Evolutionary conservation across 148 eudicot genomes (phyloP).

Genomic region (Nepenthes mirabilis): DNA sequence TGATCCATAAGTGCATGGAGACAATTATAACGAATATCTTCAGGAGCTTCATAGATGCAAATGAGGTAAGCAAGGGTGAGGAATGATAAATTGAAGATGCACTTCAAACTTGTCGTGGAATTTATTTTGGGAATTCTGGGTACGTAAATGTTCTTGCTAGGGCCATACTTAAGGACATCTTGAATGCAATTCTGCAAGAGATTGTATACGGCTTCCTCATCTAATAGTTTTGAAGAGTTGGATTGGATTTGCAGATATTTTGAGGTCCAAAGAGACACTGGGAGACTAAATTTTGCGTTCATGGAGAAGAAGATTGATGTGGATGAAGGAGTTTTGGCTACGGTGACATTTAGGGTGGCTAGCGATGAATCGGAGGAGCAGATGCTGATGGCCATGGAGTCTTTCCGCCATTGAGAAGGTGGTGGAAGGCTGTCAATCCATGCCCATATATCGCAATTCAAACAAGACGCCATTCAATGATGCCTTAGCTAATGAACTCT

Average conservation of each 20-base stretch:
- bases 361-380: conserved; percentile 42
- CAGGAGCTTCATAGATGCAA: conserved; percentile 79
- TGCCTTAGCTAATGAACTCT: neutral
- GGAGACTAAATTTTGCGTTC: conserved; percentile 37
- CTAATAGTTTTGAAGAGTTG: conserved; percentile 12
- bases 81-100: conserved; percentile 47
- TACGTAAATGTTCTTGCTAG: conserved; percentile 24
- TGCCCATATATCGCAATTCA: conserved; percentile 42
- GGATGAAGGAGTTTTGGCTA: conserved; percentile 24
- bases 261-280: conserved; percentile 66
- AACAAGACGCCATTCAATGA: conserved; percentile 18
- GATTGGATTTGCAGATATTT: conserved; percentile 29
- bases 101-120: conserved; percentile 20
- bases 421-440: conserved; percentile 78
- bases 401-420: conserved; percentile 32
- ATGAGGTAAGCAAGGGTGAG: conserved; percentile 54
- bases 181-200: conserved; percentile 43
- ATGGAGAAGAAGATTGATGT: conserved; percentile 36
- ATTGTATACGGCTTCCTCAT: conserved; percentile 18
- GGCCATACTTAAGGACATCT: conserved; percentile 55
- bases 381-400: conserved; percentile 35
- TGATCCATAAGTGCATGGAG: conserved; percentile 34
- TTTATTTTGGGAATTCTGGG: conserved; percentile 16
- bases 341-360: conserved; percentile 46
- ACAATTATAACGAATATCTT: conserved; percentile 40